phyloP scores from a whole-genome alignment of 2,329 filamentous ascomycete genomes.

The Scolecobasidium constrictum region DNA sequence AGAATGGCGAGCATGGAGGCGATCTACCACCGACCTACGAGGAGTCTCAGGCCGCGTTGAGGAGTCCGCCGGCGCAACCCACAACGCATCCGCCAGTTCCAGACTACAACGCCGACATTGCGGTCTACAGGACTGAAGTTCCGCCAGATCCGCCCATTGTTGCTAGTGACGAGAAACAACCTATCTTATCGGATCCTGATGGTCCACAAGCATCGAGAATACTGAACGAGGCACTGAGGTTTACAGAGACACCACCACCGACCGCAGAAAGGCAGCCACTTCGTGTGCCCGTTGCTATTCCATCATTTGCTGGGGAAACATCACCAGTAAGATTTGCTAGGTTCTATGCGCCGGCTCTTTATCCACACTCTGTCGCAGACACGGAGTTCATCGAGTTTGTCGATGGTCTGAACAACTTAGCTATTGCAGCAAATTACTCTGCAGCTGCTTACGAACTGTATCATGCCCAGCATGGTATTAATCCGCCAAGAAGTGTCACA shows the following conservation, averaged over 20 bases:
- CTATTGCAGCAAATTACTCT: slow-evolving; percentile 3
- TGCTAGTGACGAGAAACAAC: slow-evolving; percentile 1
- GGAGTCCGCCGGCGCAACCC: background rate
- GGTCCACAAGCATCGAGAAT: slow-evolving; percentile 1
- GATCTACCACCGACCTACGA: slow-evolving; percentile 10
- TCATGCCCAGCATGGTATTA: background rate
- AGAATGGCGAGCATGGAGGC: background rate
- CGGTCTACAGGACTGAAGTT: slow-evolving; percentile 6
- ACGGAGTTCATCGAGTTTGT: slow-evolving; percentile 5
- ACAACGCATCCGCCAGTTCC: background rate
- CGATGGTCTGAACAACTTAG: slow-evolving; percentile 7
- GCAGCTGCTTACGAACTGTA: slow-evolving; percentile 2
- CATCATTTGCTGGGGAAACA: background rate
- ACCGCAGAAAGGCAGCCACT: background rate
- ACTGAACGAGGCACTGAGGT: slow-evolving; percentile 6
- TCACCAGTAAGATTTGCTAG: slow-evolving; percentile 3
- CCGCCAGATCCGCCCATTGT: slow-evolving; percentile 5
- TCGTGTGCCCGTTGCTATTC: slow-evolving; percentile 4
- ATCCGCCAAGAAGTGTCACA: background rate
- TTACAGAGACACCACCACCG: slow-evolving; percentile 7
- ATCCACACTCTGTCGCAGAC: slow-evolving; percentile 2
- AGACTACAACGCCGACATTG: slow-evolving; percentile 1
- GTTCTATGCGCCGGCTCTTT: slow-evolving; percentile 4
- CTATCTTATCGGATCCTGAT: background rate
- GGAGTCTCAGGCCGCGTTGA: slow-evolving; percentile 4